These are phyloP conservation scores for Saprolegnia diclina DNA, from an alignment of 352 stramenopile genomes.

Conservation along the genomic window DNA sequence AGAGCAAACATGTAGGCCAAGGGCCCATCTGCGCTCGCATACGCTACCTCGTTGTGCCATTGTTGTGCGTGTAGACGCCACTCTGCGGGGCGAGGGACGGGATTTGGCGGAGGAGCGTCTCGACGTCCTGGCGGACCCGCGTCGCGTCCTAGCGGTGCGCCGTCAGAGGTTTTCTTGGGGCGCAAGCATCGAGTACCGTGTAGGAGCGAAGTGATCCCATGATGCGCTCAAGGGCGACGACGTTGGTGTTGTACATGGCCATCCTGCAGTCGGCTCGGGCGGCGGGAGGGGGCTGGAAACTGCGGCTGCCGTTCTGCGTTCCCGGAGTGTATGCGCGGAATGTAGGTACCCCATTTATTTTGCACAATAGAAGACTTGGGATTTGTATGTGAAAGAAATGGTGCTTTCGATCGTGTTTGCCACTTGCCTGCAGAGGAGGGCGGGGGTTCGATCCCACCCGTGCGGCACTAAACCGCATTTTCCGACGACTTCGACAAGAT, in stretches of 20 bases:
- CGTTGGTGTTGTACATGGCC: slow-evolving; percentile 27
- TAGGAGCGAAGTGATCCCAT: slow-evolving; percentile 22
- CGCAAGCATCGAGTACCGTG: slow-evolving; percentile 21
- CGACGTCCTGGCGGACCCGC: slow-evolving; percentile 74
- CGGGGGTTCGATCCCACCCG: too few species aligned
- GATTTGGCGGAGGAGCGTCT: slow-evolving; percentile 81
- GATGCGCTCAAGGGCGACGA: slow-evolving; percentile 22
- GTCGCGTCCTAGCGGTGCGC: slow-evolving; percentile 22
- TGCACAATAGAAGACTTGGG: too few species aligned
- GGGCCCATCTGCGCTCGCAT: not conserved
- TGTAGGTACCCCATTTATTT: not conserved
- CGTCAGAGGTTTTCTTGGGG: not conserved
- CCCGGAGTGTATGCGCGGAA: not conserved
- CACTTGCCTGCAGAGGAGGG: too few species aligned
- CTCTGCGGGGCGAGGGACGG: slow-evolving; percentile 79
- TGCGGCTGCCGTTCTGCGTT: not conserved
- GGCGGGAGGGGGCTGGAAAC: not conserved
- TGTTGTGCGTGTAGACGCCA: slow-evolving; percentile 82
- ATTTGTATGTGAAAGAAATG: too few species aligned
- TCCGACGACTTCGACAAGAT: too few species aligned
- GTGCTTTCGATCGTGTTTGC: too few species aligned
- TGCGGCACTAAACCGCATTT: too few species aligned
- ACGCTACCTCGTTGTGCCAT: slow-evolving; percentile 56
- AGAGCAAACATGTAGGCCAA: not conserved
- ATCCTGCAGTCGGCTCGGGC: not conserved